Evolutionary conservation across 139 green algal genomes (phyloP).

Genomic region (Chlorella sp.): DNA sequence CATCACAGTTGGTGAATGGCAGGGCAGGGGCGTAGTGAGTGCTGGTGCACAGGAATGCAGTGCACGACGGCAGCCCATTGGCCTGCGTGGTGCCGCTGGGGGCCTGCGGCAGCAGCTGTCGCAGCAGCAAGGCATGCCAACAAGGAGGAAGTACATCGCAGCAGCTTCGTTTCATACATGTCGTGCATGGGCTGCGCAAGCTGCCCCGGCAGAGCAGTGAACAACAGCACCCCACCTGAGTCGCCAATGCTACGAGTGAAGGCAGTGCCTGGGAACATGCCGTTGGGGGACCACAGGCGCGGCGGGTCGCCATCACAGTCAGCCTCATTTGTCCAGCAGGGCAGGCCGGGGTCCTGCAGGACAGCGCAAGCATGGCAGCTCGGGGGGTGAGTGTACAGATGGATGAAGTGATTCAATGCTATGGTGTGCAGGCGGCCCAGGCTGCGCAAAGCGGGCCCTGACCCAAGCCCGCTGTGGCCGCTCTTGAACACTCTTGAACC

Average conservation of each 20-base stretch:
- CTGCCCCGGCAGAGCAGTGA: too few species aligned
- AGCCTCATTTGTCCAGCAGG: conserved; percentile 81
- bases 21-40: background rate
- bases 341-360: conserved; percentile 60
- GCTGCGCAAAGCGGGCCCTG: too few species aligned
- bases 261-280: conserved; percentile 93
- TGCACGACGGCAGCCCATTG: too few species aligned
- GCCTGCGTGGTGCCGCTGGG: too few species aligned
- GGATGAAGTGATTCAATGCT: too few species aligned
- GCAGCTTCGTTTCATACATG: too few species aligned
- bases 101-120: background rate
- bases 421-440: too few species aligned
- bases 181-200: too few species aligned
- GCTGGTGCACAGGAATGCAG: background rate
- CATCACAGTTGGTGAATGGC: background rate
- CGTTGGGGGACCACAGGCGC: conserved; percentile 87
- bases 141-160: too few species aligned
- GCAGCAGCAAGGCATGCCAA: background rate
- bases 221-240: conserved; percentile 59
- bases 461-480: too few species aligned
- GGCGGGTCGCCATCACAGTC: conserved; percentile 94
- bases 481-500: background rate
- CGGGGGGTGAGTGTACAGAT: too few species aligned
- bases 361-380: too few species aligned
- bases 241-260: conserved; percentile 97